Evolutionary conservation across 441 rosid genomes (phyloP).

Genomic region (Aleurites moluccanus): DNA sequence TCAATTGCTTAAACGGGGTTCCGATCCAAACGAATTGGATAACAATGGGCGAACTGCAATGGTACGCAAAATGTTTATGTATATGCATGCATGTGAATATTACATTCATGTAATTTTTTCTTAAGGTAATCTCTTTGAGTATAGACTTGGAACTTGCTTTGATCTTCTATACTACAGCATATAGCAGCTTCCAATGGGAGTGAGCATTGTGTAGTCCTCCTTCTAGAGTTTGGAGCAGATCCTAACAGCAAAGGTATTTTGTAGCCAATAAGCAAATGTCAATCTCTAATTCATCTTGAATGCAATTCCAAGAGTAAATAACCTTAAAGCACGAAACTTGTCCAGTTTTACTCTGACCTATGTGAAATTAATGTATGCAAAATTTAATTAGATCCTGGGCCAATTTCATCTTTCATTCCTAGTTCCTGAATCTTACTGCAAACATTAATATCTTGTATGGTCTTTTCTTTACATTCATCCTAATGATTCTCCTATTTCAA

Average conservation of each 20-base stretch:
- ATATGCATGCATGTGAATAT: not conserved
- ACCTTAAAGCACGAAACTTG: not conserved
- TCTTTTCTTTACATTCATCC: too few relatives aligned
- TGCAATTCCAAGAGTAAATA: not conserved
- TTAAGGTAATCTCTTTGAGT: slow-evolving; percentile 3
- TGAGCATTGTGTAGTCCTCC: slow-evolving; percentile 60
- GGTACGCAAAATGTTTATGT: slow-evolving; percentile 35
- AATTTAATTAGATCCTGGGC: too few relatives aligned
- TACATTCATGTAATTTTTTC: not conserved
- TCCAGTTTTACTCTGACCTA: too few relatives aligned
- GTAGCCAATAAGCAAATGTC: not conserved
- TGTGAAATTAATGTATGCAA: too few relatives aligned
- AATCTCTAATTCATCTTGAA: not conserved
- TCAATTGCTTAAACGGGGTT: slow-evolving; percentile 66
- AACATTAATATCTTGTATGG: not conserved
- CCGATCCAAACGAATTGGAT: slow-evolving; percentile 74
- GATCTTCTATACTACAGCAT: slow-evolving; percentile 49
- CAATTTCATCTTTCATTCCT: not conserved
- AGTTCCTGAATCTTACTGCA: not conserved
- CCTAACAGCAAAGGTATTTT: slow-evolving; percentile 68
- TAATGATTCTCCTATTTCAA: too few relatives aligned
- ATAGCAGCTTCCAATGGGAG: slow-evolving; percentile 76
- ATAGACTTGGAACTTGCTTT: slow-evolving; percentile 8
- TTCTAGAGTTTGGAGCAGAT: slow-evolving; percentile 72
- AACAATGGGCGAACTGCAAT: slow-evolving; percentile 60